Evolutionary conservation across 1,284 basidiomycete species (phyloP).

Genomic region (Spongispora temasekensis): DNA sequence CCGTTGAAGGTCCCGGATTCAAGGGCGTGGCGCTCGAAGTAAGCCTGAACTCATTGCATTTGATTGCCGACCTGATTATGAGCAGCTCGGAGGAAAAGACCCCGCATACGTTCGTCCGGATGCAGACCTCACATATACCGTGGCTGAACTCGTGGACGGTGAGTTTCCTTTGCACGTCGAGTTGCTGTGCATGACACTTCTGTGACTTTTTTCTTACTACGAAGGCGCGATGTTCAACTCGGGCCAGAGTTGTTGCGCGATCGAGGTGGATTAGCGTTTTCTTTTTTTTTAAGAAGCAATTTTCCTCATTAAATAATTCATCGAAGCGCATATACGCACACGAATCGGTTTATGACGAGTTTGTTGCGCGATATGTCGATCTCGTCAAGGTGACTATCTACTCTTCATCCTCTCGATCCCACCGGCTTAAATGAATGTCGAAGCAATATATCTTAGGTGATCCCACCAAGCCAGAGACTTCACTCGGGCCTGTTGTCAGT

Average conservation of each 20-base stretch:
- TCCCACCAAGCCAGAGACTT: slow-evolving; percentile 72
- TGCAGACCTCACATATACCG: slow-evolving; percentile 83
- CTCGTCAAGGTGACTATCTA: slow-evolving; percentile 60
- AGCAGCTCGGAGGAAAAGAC: slow-evolving; percentile 92
- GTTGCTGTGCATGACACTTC: not conserved
- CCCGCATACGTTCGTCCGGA: slow-evolving; percentile 91
- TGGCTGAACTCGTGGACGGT: slow-evolving; percentile 88
- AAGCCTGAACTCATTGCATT: slow-evolving; percentile 8
- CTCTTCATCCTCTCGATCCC: not conserved
- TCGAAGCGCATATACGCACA: slow-evolving; percentile 91
- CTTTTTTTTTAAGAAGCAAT: no score
- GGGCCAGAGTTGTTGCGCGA: slow-evolving; percentile 88
- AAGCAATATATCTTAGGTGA: slow-evolving; percentile 85
- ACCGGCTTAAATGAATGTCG: not conserved
- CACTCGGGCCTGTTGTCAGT: slow-evolving; percentile 90
- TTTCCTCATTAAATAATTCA: not conserved
- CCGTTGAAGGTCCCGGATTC: slow-evolving; percentile 65
- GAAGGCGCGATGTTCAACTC: slow-evolving; percentile 92
- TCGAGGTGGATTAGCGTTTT: slow-evolving; percentile 57
- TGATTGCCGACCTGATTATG: slow-evolving; percentile 4
- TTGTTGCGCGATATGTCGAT: slow-evolving; percentile 76
- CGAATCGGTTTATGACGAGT: slow-evolving; percentile 77
- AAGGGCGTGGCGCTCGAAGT: slow-evolving; percentile 82
- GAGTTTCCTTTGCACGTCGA: not conserved
- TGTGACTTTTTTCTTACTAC: not conserved